Evolutionary conservation across 164 flowering plant species (phyloP), one percentile per base, ranked within the genome.

Genomic region (Aristolochia californica): DNA sequence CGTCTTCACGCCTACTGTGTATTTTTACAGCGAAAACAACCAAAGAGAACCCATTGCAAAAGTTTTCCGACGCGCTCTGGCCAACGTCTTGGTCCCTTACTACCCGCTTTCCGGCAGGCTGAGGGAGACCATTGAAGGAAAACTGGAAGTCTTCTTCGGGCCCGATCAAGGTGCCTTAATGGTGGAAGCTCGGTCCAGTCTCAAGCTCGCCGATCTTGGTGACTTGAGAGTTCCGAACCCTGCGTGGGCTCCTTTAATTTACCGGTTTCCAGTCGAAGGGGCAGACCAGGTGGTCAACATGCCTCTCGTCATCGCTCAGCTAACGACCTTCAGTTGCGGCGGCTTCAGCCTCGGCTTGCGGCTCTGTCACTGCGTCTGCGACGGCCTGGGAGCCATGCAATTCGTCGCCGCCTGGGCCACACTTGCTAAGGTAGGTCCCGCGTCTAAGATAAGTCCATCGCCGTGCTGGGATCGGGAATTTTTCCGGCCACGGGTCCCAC

Each of bases 301-400:
- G 95, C 91, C 98, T 5, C 65, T 84, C 64, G 58, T 85, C 28
- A 83, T 91, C 53, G 96, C 84, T 13, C 97, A 87, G 58, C 86
- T 88, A 11, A 91, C 97, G 5, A 55, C 53, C 13, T 87, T 91
- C 48, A 67, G 71, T 5, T 86, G 94, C 34, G 96, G 98, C 26
- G 88, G 96, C 5, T 84, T 91, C 59, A 81, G 90, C 72, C 80
- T 91, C 10, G 98, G 95, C 26, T 57, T 91, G 57, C 72, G 93
- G 28, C 72, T 88, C 14, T 88, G 95, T 66, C 98, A 91, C 56
- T 88, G 95, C 72, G 64, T 91, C 0, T 86, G 90, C 44, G 98
- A 91, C 44, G 98, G 98, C n/a, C 70, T 83, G 2, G 98, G 95
- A 0, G 96, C 96, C 0, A 88, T 91, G 96, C 88, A 88, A 61